phyloP scores from a whole-genome alignment of 768 basidiomycete genomes.

The Mycena galericulata region DNA sequence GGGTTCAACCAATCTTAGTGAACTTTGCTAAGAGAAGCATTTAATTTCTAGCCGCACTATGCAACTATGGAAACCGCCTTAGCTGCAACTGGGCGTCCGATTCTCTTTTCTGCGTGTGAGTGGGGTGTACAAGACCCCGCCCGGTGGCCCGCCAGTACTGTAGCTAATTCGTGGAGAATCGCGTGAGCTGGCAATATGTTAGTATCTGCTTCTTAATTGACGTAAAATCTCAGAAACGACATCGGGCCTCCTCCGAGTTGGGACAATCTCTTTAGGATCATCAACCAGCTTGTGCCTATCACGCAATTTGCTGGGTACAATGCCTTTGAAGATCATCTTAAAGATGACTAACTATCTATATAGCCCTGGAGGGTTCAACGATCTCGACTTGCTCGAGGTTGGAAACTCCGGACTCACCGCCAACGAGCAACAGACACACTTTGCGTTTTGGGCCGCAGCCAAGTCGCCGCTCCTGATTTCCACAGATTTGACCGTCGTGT shows the following conservation, averaged over 20 bases:
- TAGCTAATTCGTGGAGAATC: conserved; percentile 66
- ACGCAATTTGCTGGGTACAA: conserved; percentile 61
- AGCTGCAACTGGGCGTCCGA: conserved; percentile 55
- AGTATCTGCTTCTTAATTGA: not conserved
- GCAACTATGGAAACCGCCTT: conserved; percentile 60
- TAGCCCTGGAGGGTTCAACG: conserved; percentile 38
- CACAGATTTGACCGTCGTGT: conserved; percentile 53
- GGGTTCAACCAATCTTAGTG: not conserved
- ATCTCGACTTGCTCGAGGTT: conserved; percentile 67
- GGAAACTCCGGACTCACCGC: conserved; percentile 58
- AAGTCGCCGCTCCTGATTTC: conserved; percentile 63
- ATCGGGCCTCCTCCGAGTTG: conserved; percentile 60
- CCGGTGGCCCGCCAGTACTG: conserved; percentile 58
- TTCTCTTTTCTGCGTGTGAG: conserved; percentile 65
- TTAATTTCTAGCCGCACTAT: conserved; percentile 55
- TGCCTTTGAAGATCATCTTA: conserved; percentile 33
- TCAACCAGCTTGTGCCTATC: conserved; percentile 64
- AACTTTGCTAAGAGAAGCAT: not conserved
- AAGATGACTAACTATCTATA: conserved; percentile 47
- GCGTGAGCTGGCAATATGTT: conserved; percentile 44
- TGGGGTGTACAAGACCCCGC: conserved; percentile 66
- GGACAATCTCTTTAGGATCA: conserved; percentile 62
- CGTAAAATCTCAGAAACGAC: conserved; percentile 52
- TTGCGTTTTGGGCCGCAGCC: conserved; percentile 65
- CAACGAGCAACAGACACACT: conserved; percentile 59